Evolutionary conservation across 1,284 basidiomycete genomes (phyloP).

Genomic region (Termitomyces sp.): DNA sequence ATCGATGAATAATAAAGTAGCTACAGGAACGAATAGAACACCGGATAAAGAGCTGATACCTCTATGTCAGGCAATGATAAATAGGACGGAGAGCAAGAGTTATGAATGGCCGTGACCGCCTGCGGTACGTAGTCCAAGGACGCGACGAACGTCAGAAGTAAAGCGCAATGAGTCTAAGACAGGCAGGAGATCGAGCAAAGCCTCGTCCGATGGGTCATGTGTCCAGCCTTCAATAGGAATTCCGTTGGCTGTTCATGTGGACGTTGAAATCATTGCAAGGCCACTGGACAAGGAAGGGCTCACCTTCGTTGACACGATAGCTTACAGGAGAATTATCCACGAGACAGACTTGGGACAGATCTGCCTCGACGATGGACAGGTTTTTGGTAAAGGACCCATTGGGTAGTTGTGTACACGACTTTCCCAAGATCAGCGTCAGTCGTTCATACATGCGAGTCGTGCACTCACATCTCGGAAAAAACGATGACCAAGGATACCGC

Average conservation of each 20-base stretch:
- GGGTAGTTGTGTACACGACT: constrained; percentile 88
- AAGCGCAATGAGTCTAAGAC: constrained; percentile 95
- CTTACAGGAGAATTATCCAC: constrained; percentile 96
- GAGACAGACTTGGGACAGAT: constrained; percentile 88
- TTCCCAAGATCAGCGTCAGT: constrained; percentile 11
- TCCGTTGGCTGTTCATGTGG: constrained; percentile 71
- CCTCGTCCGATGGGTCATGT: constrained; percentile 94
- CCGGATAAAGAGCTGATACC: constrained; percentile 21
- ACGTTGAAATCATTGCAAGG: background rate
- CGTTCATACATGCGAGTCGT: constrained; percentile 3
- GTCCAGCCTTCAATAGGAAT: constrained; percentile 99
- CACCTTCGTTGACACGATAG: constrained; percentile 91
- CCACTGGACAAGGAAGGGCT: constrained; percentile 23
- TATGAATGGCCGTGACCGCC: constrained; percentile 27
- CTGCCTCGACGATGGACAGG: constrained; percentile 80
- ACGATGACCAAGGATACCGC: constrained; percentile 83
- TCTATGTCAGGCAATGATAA: constrained; percentile 18
- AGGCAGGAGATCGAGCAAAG: constrained; percentile 90
- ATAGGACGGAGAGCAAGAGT: constrained; percentile 6
- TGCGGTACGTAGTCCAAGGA: constrained; percentile 75
- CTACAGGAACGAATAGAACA: constrained; percentile 16
- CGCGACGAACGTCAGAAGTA: constrained; percentile 90
- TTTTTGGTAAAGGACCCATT: constrained; percentile 97
- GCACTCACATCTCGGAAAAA: constrained; percentile 85
- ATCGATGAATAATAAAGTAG: constrained; percentile 20